phyloP scores from a whole-genome alignment of 306 rosid genomes.

The Quercus ilex region DNA sequence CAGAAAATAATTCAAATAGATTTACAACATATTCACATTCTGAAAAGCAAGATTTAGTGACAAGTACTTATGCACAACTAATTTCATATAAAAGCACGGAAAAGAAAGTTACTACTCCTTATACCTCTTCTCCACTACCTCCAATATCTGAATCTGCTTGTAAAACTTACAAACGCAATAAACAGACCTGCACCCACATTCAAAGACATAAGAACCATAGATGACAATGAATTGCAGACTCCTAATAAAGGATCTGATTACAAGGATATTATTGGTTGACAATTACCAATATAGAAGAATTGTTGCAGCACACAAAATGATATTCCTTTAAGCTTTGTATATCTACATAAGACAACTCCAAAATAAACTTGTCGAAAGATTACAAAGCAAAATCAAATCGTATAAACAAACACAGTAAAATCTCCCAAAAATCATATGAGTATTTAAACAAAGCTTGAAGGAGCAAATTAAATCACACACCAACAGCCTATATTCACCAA shows the following conservation, averaged over 20 bases:
- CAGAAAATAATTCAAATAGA: conserved; percentile 8
- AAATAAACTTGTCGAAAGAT: background rate
- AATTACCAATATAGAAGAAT: conserved; percentile 85
- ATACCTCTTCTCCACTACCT: conserved; percentile 80
- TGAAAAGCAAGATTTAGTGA: too few species aligned
- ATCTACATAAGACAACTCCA: conserved; percentile 43
- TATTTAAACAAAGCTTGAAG: too few species aligned
- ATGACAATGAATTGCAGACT: background rate
- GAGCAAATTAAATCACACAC: too few species aligned
- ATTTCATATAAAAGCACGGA: conserved; percentile 6
- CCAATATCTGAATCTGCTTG: conserved; percentile 68
- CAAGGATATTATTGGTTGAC: background rate
- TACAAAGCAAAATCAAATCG: background rate
- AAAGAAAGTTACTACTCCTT: conserved; percentile 52
- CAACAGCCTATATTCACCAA: too few species aligned
- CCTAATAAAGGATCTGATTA: background rate
- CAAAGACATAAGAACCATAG: conserved; percentile 11
- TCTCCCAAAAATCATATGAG: too few species aligned
- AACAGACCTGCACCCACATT: conserved; percentile 56
- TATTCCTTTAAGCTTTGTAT: conserved; percentile 93
- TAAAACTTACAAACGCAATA: conserved; percentile 63
- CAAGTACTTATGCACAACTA: conserved; percentile 4
- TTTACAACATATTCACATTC: background rate
- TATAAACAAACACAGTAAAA: too few species aligned
- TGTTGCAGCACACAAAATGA: conserved; percentile 68